Base-by-base conservation (phyloP, 805 yeast genomes). In the Cyberlindnera xylosilytica region DNA sequence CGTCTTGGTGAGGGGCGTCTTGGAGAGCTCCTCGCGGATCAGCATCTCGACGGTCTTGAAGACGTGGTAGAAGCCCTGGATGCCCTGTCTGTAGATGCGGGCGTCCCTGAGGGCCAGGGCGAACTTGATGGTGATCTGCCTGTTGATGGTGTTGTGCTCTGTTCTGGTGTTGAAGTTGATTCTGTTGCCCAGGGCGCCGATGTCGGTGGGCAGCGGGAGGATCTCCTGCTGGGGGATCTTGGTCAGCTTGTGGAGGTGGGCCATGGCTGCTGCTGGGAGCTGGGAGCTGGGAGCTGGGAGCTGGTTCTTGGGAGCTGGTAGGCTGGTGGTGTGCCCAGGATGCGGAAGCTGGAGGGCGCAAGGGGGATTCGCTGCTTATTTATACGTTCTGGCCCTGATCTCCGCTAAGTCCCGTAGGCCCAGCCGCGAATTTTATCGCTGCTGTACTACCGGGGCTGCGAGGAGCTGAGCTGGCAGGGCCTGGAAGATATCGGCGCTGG, bases 141-240 rank as follows among this genome's bases (percentile, higher is more conserved):
- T 81, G 60, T 86, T 78, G 41, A 87, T 79, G 49, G 74, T 74
- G 59, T 82, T 79, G 66, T 87, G 96, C 22, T 72, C 70, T 15
- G 69, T 63, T 47, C 81, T 71, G 2, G 95, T 87, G 55, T 79
- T 82, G 36, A 61, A 58, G 61, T 87, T 87, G 57, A 87, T 87
- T 59, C 96, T 70, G 70, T 87, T 87, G 36, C 81, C 95, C 39
- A 87, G 68, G 6, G 95, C 95, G 20, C 90, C 95, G 15, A 81
- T 66, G 58, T 87, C 95, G n/a, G 76, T 74, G 42, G 83, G 82
- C n/a, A 78, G 71, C 2, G 96, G 96, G 24, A 87, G 73, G 26
- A 81, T 75, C 57, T 81, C 86, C n/a, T 60, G 53, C 43, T 68
- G 60, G 19, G 60, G 59, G 41, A 58, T 44, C 46, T 53, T 56